phyloP scores from a whole-genome alignment of 2,329 filamentous ascomycete species.

The Apiospora malaysiana region DNA sequence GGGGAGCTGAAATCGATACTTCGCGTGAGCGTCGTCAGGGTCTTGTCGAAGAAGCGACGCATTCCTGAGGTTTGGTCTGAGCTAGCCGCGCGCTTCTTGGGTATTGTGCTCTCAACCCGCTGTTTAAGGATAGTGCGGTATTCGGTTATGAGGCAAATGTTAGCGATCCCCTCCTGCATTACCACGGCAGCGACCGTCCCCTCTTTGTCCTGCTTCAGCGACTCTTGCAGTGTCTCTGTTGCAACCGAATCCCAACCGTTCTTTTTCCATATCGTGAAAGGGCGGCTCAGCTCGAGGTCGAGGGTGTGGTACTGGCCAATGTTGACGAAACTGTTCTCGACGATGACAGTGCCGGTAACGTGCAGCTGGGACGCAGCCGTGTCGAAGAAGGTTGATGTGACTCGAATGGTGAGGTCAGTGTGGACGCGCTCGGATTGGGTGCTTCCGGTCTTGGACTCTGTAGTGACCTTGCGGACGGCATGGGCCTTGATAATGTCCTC shows the following conservation, averaged over 20 bases:
- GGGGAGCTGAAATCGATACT: slow-evolving; percentile 76
- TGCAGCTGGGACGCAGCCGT: slow-evolving; percentile 60
- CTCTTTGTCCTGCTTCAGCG: slow-evolving; percentile 77
- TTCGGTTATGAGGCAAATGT: slow-evolving; percentile 83
- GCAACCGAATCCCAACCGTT: slow-evolving; percentile 91
- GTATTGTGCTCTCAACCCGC: slow-evolving; percentile 68
- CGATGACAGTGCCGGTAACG: slow-evolving; percentile 59
- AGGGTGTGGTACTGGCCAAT: slow-evolving; percentile 65
- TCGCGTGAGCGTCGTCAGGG: slow-evolving; percentile 75
- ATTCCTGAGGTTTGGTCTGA: slow-evolving; percentile 74
- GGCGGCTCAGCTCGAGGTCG: slow-evolving; percentile 85
- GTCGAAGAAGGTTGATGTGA: slow-evolving; percentile 65
- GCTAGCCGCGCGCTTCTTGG: slow-evolving; percentile 69
- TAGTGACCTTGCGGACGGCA: slow-evolving; percentile 60
- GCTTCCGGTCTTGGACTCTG: slow-evolving; percentile 52
- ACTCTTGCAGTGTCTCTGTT: slow-evolving; percentile 76
- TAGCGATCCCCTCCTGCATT: slow-evolving; percentile 87
- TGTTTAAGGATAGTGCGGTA: slow-evolving; percentile 79
- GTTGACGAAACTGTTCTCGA: slow-evolving; percentile 58
- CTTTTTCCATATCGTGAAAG: slow-evolving; percentile 87
- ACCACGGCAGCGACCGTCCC: slow-evolving; percentile 89
- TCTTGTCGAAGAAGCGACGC: slow-evolving; percentile 78
- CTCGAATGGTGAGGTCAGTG: slow-evolving; percentile 61
- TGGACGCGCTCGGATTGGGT: slow-evolving; percentile 58
- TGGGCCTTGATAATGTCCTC: slow-evolving; percentile 61